Evolutionary conservation across 169 alveolate species (phyloP).

Genomic region (Eimeria sp.): DNA sequence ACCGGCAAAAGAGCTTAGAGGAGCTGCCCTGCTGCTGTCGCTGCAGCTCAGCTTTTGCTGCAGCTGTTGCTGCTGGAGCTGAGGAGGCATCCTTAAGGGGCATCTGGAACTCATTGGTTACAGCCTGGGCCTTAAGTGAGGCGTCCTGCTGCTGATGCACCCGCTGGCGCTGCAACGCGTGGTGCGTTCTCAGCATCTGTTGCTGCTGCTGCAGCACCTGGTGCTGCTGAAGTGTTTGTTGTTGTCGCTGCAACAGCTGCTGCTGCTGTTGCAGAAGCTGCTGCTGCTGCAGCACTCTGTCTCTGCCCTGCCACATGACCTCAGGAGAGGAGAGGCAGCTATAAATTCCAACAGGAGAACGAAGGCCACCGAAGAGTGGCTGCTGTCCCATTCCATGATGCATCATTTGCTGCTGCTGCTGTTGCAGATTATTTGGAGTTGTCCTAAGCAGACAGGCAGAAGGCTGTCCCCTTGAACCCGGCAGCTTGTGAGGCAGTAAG

Average conservation of each 20-base stretch:
- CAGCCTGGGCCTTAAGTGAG: background rate
- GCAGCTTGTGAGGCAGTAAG: background rate
- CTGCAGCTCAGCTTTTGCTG: too few species aligned
- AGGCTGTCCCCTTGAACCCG: background rate
- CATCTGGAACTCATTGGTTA: background rate
- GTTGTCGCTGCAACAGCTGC: too few species aligned
- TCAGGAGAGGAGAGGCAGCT: background rate
- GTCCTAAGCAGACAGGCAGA: background rate
- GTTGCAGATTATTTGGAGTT: background rate
- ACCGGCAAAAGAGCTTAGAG: background rate
- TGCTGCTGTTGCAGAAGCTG: too few species aligned
- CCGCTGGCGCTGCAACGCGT: background rate
- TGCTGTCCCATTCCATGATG: background rate
- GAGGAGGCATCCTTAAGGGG: background rate
- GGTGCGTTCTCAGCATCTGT: background rate
- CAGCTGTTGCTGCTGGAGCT: background rate
- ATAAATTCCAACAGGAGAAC: background rate
- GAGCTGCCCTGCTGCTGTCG: background rate
- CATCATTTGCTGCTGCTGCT: conserved; percentile 11
- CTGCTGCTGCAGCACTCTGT: background rate
- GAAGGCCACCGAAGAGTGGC: background rate
- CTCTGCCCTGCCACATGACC: background rate
- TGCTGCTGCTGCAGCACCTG: conserved; percentile 4
- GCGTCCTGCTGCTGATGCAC: background rate
- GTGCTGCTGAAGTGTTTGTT: too few species aligned